Base-by-base conservation (phyloP, 73 alveolate species). In the Paraurostyla sp. region DNA sequence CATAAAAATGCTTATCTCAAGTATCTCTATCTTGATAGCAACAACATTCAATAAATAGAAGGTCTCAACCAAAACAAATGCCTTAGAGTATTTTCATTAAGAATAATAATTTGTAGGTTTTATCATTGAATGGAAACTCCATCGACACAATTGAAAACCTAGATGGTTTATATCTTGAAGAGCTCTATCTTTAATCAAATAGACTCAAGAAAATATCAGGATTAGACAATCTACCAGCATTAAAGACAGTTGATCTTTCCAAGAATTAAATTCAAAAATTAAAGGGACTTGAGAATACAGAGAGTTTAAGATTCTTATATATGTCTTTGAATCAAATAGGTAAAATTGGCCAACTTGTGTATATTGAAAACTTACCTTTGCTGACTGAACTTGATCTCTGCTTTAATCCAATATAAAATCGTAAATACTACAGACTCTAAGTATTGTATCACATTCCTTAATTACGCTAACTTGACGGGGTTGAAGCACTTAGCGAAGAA, bases 391-490 rank as follows among this genome's bases (percentile, higher is more conserved):
- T 97, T 29, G 99, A 96, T 83, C 62, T 97, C 30, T 93, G 98
- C 69, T 95, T 82, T 75, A 97, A 97, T 76, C 95, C 97, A 49
- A 73, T 97, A 30, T 93, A 97, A 96, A 92, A 91, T 80, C 88
- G 96, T 54, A 93, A 98, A 81, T 96, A 90, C 92, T 94, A 94
- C 80, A 86, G 99, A 49, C 75, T 86, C 40, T 92, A 96, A 49
- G 92, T 96, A 0, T 85, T 97, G 27, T 97, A 92, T 92, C 94
- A 94, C 52, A 89, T 97, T 23, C 99, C 99, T 7, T 95, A 97
- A 78, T 78, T 97, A 45, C 93, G 99, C 87, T 68, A 49, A 33
- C 95, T 97, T 23, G 99, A 97, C 81, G 98, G 99, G 0, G 97
- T 82, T 30, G 91, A 84, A 29, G 93, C 96, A 0, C 56, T 97